A percentile compares a stretch with the other conserved stretches of the same genome.
phyloP scores from a whole-genome alignment of 129 eudicot species.

The Centella asiatica region DNA sequence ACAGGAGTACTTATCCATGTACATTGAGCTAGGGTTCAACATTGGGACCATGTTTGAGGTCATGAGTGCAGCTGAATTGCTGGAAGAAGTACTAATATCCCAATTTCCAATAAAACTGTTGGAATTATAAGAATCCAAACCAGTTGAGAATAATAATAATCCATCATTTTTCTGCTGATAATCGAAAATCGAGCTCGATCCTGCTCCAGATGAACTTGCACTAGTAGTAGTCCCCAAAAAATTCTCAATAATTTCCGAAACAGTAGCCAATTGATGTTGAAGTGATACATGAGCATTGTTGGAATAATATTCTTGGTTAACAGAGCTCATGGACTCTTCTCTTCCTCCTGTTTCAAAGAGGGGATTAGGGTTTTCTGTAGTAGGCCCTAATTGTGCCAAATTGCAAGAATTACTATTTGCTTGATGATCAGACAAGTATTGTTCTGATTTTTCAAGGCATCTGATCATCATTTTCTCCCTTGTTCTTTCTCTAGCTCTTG shows the following conservation, averaged over 20 bases:
- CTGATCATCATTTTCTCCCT: constrained; percentile 33
- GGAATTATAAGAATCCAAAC: constrained; percentile 13
- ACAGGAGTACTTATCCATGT: neutral
- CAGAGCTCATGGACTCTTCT: constrained; percentile 22
- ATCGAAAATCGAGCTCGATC: constrained; percentile 8
- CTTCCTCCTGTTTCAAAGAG: constrained; percentile 18
- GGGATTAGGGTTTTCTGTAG: constrained; percentile 17
- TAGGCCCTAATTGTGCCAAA: constrained; percentile 18
- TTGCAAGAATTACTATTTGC: constrained; percentile 1
- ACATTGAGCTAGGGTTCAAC: neutral
- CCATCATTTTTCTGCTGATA: constrained; percentile 20
- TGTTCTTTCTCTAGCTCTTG: constrained; percentile 50
- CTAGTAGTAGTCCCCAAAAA: constrained; percentile 8
- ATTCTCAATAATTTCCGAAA: constrained; percentile 15
- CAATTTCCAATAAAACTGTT: constrained; percentile 23
- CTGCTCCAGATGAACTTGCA: constrained; percentile 6
- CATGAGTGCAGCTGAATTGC: neutral
- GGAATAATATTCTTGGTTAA: neutral
- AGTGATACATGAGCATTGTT: neutral
- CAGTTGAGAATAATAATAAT: constrained; percentile 2
- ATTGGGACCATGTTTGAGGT: neutral
- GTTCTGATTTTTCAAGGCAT: constrained; percentile 14
- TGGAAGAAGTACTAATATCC: constrained; percentile 7
- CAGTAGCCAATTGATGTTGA: constrained; percentile 14
- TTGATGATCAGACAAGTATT: constrained; percentile 8